Conservation (phyloP, 2,329 filamentous ascomycete genomes). For the Curvularia spicifera region DNA sequence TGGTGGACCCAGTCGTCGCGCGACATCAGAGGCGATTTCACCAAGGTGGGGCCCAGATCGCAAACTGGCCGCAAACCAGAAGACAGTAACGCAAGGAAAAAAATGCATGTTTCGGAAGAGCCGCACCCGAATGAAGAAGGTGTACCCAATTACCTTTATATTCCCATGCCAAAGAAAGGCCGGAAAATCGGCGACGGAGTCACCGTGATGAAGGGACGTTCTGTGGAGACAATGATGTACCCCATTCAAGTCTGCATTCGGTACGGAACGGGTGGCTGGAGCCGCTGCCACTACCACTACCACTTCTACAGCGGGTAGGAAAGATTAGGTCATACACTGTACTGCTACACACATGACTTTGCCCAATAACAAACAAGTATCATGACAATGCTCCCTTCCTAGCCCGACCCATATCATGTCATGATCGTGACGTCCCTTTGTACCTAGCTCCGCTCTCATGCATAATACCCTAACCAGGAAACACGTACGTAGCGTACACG, state of each 20-base stretch:
- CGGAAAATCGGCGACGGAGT: background rate
- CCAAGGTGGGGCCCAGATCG: background rate
- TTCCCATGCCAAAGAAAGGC: conserved; percentile 11
- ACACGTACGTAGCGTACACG: background rate
- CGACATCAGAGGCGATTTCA: background rate
- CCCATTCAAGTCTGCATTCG: conserved; percentile 13
- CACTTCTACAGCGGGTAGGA: background rate
- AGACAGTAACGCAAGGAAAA: background rate
- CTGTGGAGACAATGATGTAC: conserved; percentile 12
- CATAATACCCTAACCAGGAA: conserved; percentile 5
- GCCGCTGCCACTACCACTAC: conserved; percentile 8
- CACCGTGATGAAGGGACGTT: conserved; percentile 8
- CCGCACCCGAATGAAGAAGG: background rate
- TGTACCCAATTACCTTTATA: background rate
- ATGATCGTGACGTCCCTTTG: background rate
- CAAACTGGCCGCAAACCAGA: background rate
- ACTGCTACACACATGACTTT: background rate
- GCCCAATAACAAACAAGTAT: background rate
- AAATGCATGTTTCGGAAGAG: background rate
- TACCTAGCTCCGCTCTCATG: background rate
- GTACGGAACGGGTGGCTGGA: conserved; percentile 18
- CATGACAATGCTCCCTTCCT: background rate
- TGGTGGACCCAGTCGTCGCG: background rate
- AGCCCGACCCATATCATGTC: background rate
- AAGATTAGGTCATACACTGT: background rate